phyloP scores from a whole-genome alignment of 176 grass and related monocot genomes.

The Musa itinerans region DNA sequence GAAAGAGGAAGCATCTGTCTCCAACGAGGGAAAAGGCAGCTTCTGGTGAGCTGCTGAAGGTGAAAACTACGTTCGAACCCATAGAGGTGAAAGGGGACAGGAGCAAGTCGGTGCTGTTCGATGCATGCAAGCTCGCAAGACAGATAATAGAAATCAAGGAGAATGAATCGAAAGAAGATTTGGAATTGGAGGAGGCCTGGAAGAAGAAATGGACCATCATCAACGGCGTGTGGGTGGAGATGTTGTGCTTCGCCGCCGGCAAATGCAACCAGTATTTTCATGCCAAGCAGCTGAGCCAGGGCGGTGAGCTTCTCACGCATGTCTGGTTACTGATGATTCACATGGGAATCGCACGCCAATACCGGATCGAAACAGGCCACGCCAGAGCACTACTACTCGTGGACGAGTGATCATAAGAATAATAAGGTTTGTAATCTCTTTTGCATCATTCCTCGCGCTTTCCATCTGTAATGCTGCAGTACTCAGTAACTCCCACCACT shows the following conservation, averaged over 20 bases:
- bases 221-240: slow-evolving; percentile 12
- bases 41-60: not conserved
- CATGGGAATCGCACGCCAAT: slow-evolving; percentile 30
- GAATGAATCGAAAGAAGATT: too few relatives aligned
- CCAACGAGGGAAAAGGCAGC: not conserved
- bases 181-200: too few relatives aligned
- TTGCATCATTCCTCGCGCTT: too few relatives aligned
- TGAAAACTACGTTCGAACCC: slow-evolving; percentile 1
- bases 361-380: slow-evolving; percentile 39
- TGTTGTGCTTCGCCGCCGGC: slow-evolving; percentile 4
- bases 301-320: slow-evolving; percentile 3
- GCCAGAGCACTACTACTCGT: slow-evolving; percentile 36
- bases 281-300: slow-evolving; percentile 2
- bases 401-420: not conserved
- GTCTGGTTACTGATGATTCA: slow-evolving; percentile 33
- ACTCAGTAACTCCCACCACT: too few relatives aligned
- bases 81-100: slow-evolving; percentile 43
- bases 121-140: slow-evolving; percentile 34
- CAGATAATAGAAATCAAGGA: not conserved
- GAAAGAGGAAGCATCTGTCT: too few relatives aligned
- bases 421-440: too few relatives aligned
- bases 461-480: too few relatives aligned
- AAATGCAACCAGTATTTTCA: not conserved
- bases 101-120: slow-evolving; percentile 55
- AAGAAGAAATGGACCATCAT: not conserved